Conservation (phyloP, 1,139 yeast species). For the Zygoascus hellenicus region DNA sequence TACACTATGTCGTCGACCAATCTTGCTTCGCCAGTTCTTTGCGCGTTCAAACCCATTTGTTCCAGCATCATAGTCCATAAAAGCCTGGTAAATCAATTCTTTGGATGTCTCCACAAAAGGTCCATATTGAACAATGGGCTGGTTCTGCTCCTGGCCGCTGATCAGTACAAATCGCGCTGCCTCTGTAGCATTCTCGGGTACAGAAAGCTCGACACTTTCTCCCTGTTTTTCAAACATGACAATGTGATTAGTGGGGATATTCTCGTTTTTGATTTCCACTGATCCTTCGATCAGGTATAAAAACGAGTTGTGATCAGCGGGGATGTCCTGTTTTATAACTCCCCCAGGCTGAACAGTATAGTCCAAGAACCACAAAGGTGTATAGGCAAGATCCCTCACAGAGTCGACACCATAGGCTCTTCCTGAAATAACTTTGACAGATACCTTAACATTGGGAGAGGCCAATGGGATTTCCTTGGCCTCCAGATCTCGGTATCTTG, state of each 20-base stretch:
- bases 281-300: constrained; percentile 64
- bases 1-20: constrained; percentile 35
- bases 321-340: constrained; percentile 54
- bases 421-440: constrained; percentile 73
- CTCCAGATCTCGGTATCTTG: constrained; percentile 76
- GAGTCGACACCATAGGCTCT: constrained; percentile 69
- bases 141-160: constrained; percentile 74
- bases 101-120: constrained; percentile 74
- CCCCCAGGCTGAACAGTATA: constrained; percentile 64
- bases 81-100: constrained; percentile 60
- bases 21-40: constrained; percentile 60
- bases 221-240: constrained; percentile 37
- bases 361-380: constrained; percentile 76
- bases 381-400: constrained; percentile 69
- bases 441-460: constrained; percentile 60
- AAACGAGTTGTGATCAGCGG: constrained; percentile 63
- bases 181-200: constrained; percentile 25
- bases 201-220: constrained; percentile 24
- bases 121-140: constrained; percentile 79
- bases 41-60: constrained; percentile 71
- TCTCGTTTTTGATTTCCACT: constrained; percentile 39
- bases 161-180: constrained; percentile 56
- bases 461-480: constrained; percentile 66
- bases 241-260: constrained; percentile 46
- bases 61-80: constrained; percentile 61